phyloP scores from a whole-genome alignment of 805 yeast genomes.

The Ogataea thermomethanolica region DNA sequence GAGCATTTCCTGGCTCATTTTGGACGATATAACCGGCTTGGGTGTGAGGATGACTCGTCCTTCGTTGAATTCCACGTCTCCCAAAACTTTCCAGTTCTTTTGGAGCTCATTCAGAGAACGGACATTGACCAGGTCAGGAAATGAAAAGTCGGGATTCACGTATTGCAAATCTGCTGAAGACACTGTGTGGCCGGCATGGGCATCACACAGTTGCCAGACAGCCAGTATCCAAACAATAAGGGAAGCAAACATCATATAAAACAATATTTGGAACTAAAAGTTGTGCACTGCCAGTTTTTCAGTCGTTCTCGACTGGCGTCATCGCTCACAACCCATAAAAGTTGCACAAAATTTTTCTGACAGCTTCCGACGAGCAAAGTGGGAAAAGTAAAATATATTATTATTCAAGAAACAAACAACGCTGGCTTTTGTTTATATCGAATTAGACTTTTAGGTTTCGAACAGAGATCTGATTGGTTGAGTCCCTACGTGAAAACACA shows the following conservation, averaged over 20 bases:
- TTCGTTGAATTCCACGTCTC: constrained; percentile 39
- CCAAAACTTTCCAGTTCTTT: constrained; percentile 42
- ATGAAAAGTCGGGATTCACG: constrained; percentile 15
- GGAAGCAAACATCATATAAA: constrained; percentile 4
- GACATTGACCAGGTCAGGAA: constrained; percentile 26
- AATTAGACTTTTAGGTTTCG: constrained; percentile 3
- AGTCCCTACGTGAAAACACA: constrained; percentile 1
- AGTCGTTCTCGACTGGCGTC: background rate
- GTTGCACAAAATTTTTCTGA: constrained; percentile 12
- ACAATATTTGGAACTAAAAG: background rate
- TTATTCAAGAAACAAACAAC: background rate
- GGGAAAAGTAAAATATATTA: constrained; percentile 9
- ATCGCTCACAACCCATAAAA: constrained; percentile 4
- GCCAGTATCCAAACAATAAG: constrained; percentile 2
- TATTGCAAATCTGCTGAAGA: constrained; percentile 1
- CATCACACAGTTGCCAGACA: background rate
- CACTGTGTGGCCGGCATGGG: constrained; percentile 7
- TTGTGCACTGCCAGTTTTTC: constrained; percentile 2
- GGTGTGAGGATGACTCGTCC: constrained; percentile 57
- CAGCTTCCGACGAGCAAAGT: constrained; percentile 11
- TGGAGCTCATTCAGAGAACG: constrained; percentile 34
- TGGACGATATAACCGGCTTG: constrained; percentile 26
- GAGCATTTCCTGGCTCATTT: constrained; percentile 24
- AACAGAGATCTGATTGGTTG: constrained; percentile 10
- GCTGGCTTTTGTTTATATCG: constrained; percentile 5